phyloP scores from a whole-genome alignment of 164 flowering plant species.

The Berberis thunbergii region DNA sequence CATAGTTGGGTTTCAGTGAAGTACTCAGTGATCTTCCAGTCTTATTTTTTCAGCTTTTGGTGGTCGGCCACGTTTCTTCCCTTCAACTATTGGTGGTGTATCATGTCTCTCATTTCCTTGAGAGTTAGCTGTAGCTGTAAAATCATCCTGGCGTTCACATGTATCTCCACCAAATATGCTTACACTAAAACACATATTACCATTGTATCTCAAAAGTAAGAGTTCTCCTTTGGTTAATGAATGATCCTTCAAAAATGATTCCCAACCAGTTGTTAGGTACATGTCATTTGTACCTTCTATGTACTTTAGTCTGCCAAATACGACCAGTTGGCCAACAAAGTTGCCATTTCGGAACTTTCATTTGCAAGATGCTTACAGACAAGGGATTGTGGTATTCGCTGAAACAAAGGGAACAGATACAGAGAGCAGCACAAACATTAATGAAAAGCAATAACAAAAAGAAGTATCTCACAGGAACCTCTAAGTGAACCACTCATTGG shows the following conservation, averaged over 20 bases:
- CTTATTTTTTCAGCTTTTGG: too few species aligned
- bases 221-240: background rate
- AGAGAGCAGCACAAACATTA: background rate
- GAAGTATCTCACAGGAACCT: too few species aligned
- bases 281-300: background rate
- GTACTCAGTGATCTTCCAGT: too few species aligned
- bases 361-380: background rate
- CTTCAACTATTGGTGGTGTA: too few species aligned
- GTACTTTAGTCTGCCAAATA: background rate
- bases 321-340: background rate
- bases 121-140: background rate
- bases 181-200: conserved; percentile 11
- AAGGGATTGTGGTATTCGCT: background rate
- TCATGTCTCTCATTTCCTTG: background rate
- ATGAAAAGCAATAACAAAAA: background rate
- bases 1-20: too few species aligned
- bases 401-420: background rate
- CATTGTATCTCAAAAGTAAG: background rate
- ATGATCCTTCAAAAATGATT: background rate
- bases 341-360: background rate
- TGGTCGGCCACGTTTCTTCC: too few species aligned
- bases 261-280: background rate
- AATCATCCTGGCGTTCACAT: conserved; percentile 7
- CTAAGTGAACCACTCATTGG: too few species aligned
- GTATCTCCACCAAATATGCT: conserved; percentile 14